Percentiles rank a stretch among this genome's conserved stretches.
These are phyloP conservation scores for Tetracladium marchalianum DNA, from an alignment of 495 filamentous ascomycete genomes.

Conservation along the genomic window DNA sequence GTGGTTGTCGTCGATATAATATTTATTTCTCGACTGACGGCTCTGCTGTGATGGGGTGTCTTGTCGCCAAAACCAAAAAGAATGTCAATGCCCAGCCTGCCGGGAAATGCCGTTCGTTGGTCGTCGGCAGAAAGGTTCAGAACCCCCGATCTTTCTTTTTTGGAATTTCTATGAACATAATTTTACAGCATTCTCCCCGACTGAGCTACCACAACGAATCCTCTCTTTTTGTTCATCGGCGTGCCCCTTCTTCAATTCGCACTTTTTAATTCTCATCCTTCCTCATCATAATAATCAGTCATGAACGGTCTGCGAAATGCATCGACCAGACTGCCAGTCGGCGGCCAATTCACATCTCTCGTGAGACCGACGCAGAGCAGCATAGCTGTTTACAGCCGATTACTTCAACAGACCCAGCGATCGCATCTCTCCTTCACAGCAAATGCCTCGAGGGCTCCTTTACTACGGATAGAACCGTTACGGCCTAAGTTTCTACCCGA, in stretches of 20 bases:
- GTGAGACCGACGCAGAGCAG: conserved; percentile 37
- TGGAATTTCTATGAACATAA: background rate
- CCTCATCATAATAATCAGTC: conserved; percentile 9
- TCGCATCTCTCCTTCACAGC: conserved; percentile 21
- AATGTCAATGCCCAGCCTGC: conserved; percentile 10
- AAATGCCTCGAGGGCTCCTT: conserved; percentile 12
- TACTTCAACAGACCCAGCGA: conserved; percentile 32
- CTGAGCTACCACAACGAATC: conserved; percentile 6
- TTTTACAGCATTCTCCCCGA: no score
- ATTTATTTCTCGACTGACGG: no score
- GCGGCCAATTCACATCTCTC: conserved; percentile 25
- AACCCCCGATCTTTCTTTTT: conserved; percentile 8
- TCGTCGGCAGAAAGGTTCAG: conserved; percentile 16
- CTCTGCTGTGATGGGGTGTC: no score
- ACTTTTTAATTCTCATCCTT: conserved; percentile 3
- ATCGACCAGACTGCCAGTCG: conserved; percentile 28
- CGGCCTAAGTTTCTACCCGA: conserved; percentile 36
- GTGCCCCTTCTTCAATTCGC: conserved; percentile 9
- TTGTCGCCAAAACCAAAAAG: conserved; percentile 9
- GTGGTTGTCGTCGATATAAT: no score
- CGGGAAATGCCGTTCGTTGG: conserved; percentile 2
- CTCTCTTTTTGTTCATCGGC: conserved; percentile 11
- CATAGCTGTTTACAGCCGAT: conserved; percentile 48
- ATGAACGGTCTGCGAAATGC: conserved; percentile 40
- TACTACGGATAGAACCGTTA: conserved; percentile 20